phyloP scores from a whole-genome alignment of 2,329 filamentous ascomycete species.

The Penicillium psychrosexuale region DNA sequence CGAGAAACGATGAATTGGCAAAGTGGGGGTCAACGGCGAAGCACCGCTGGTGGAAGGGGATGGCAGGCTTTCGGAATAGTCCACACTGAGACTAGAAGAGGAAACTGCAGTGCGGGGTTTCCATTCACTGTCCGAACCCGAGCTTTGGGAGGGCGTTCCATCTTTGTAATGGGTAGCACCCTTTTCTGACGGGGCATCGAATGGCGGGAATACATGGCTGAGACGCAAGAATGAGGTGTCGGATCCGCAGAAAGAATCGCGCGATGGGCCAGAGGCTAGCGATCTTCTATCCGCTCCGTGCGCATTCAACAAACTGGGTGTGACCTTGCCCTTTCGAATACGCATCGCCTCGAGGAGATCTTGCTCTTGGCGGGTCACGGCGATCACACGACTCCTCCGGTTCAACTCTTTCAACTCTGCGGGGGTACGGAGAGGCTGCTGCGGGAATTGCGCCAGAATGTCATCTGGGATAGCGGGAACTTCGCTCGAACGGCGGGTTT shows the following conservation, averaged over 20 bases:
- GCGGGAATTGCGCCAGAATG: slow-evolving; percentile 25
- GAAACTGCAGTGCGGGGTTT: slow-evolving; percentile 31
- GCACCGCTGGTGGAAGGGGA: slow-evolving; percentile 36
- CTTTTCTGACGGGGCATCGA: slow-evolving; percentile 24
- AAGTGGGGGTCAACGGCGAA: slow-evolving; percentile 42
- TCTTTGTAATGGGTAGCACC: slow-evolving; percentile 30
- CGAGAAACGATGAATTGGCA: slow-evolving; percentile 40
- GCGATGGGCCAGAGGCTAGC: slow-evolving; percentile 30
- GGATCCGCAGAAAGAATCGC: slow-evolving; percentile 35
- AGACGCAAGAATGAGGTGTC: slow-evolving; percentile 42
- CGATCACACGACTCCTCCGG: slow-evolving; percentile 48
- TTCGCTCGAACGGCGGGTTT: slow-evolving; percentile 30
- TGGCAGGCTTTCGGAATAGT: slow-evolving; percentile 39
- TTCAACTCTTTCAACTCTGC: slow-evolving; percentile 30
- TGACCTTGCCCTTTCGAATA: slow-evolving; percentile 47
- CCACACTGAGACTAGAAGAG: slow-evolving; percentile 35
- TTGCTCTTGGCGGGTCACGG: slow-evolving; percentile 54
- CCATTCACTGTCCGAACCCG: slow-evolving; percentile 36
- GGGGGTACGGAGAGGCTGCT: slow-evolving; percentile 21
- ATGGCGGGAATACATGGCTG: slow-evolving; percentile 33
- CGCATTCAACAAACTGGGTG: slow-evolving; percentile 39
- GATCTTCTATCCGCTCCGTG: slow-evolving; percentile 29
- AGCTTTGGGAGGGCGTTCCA: slow-evolving; percentile 27
- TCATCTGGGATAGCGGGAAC: slow-evolving; percentile 37
- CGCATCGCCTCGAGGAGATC: slow-evolving; percentile 51